phyloP scores from a whole-genome alignment of 177 flowering plant genomes.

The Telopea speciosissima region DNA sequence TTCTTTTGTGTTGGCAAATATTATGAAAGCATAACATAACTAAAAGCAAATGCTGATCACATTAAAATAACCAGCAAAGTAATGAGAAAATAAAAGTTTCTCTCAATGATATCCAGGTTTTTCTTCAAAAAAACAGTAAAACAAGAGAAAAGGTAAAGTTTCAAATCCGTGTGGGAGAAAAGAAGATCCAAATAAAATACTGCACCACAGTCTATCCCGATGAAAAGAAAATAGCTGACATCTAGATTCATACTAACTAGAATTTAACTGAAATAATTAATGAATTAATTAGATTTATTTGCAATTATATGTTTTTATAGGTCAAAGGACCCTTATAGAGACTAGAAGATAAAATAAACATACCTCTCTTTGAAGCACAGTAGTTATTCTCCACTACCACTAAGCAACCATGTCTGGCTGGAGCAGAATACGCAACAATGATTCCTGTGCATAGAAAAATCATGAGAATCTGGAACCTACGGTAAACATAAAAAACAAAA shows the following conservation, averaged over 20 bases:
- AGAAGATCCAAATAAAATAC: no score
- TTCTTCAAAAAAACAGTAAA: no score
- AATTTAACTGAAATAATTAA: not conserved
- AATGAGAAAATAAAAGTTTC: no score
- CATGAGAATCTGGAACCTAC: not conserved
- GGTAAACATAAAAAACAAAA: not conserved
- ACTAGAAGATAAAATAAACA: slow-evolving; percentile 2
- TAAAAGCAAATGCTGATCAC: not conserved
- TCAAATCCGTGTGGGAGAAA: no score
- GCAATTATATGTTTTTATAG: not conserved
- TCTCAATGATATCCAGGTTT: not conserved
- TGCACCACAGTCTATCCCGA: not conserved
- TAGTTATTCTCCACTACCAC: slow-evolving; percentile 88
- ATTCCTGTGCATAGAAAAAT: slow-evolving; percentile 45
- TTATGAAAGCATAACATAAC: not conserved
- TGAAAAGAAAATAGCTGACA: not conserved
- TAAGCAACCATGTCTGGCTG: slow-evolving; percentile 75
- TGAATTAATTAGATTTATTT: not conserved
- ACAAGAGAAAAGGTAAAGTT: not conserved
- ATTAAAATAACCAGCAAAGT: not conserved
- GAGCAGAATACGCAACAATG: slow-evolving; percentile 76
- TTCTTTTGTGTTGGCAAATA: no score
- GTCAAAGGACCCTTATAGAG: not conserved
- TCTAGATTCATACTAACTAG: not conserved
- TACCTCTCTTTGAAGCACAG: slow-evolving; percentile 94